Evolutionary conservation across 371 early-diverging fungal genomes (phyloP).

Genomic region (Homolaphlyctis polyrhiza): DNA sequence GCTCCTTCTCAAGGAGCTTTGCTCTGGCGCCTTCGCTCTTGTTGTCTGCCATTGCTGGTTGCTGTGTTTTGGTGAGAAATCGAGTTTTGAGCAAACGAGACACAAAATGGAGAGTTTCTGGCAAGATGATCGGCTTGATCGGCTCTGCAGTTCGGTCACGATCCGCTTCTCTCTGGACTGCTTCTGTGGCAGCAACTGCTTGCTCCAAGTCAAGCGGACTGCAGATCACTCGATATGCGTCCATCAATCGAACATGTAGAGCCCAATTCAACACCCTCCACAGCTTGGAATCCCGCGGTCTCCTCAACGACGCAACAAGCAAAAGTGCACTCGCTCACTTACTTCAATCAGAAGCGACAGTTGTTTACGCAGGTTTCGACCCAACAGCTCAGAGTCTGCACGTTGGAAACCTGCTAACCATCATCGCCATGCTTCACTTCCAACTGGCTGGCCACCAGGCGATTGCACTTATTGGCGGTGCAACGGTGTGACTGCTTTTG

Average conservation of each 20-base stretch:
- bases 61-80: background rate
- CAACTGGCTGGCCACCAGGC: conserved; percentile 76
- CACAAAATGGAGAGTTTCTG: background rate
- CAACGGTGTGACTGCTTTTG: background rate
- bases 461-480: conserved; percentile 66
- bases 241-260: too few relatives aligned
- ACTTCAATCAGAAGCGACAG: conserved; percentile 1
- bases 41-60: conserved; percentile 1
- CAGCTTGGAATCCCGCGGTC: conserved; percentile 14
- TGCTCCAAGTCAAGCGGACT: background rate
- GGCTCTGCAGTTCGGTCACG: background rate
- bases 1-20: conserved; percentile 66
- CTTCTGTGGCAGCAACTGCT: background rate
- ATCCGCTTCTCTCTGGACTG: background rate
- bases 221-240: too few relatives aligned
- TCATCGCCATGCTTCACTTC: conserved; percentile 84
- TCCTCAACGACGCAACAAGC: conserved; percentile 17
- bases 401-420: conserved; percentile 79
- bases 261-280: background rate
- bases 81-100: background rate
- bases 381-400: conserved; percentile 91
- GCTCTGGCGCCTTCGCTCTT: conserved; percentile 62
- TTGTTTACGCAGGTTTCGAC: conserved; percentile 88
- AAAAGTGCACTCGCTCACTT: background rate
- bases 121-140: background rate